Conservation (phyloP, 2,329 filamentous ascomycete species). For the Claviceps sp. region DNA sequence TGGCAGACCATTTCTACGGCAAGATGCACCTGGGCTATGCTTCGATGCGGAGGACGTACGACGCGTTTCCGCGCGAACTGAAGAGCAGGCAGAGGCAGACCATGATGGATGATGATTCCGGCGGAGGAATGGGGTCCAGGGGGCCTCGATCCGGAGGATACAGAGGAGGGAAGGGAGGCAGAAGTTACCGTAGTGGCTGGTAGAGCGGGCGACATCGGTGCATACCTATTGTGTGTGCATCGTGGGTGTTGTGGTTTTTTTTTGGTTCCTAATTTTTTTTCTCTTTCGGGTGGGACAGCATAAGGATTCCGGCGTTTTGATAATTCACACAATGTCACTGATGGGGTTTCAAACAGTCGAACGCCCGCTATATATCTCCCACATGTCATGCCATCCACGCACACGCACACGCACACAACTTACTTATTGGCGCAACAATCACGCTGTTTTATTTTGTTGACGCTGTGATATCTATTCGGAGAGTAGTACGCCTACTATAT, state of each 20-base stretch:
- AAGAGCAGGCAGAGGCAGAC: conserved; percentile 49
- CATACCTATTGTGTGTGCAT: background rate
- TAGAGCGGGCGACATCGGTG: conserved; percentile 11
- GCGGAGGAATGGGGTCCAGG: conserved; percentile 23
- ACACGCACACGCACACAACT: background rate
- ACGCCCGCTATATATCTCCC: background rate
- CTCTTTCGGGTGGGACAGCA: background rate
- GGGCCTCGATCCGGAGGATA: conserved; percentile 41
- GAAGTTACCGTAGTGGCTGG: conserved; percentile 38
- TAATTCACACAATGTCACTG: background rate
- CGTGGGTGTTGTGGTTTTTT: background rate
- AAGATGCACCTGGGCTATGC: conserved; percentile 99
- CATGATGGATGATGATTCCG: conserved; percentile 33
- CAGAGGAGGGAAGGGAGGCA: conserved; percentile 36
- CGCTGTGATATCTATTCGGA: background rate
- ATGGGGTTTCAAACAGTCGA: too few species aligned
- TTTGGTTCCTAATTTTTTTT: background rate
- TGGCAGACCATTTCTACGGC: conserved; percentile 97
- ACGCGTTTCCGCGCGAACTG: conserved; percentile 76
- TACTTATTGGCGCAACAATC: background rate
- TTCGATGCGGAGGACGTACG: conserved; percentile 91
- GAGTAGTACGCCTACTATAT: background rate
- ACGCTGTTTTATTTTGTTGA: background rate
- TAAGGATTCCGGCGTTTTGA: background rate
- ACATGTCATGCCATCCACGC: background rate